Evolutionary conservation across 805 yeast species (phyloP).

Genomic region (Clavispora asparagi): DNA sequence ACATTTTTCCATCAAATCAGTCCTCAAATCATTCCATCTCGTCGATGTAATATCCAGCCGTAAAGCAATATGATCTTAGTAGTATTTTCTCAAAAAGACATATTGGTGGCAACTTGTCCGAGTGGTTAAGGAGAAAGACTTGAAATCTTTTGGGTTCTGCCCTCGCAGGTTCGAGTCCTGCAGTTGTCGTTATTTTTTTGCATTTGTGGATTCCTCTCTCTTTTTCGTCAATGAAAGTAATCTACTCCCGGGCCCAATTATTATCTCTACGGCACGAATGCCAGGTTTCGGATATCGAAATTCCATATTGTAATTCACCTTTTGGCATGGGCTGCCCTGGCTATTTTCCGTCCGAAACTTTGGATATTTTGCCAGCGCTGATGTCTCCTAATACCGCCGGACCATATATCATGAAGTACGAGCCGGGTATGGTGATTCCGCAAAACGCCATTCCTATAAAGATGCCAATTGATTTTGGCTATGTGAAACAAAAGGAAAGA

Average conservation of each 20-base stretch:
- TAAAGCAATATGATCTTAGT: background rate
- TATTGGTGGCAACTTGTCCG: conserved; percentile 16
- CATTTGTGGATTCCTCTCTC: conserved; percentile 8
- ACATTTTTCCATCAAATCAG: no score
- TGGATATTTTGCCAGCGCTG: background rate
- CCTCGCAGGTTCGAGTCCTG: conserved; percentile 17
- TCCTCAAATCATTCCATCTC: no score
- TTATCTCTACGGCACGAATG: conserved; percentile 12
- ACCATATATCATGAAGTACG: background rate
- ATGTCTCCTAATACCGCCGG: background rate
- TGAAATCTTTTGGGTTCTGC: conserved; percentile 18
- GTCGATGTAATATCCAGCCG: no score
- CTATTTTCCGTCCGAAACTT: background rate
- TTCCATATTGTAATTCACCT: background rate
- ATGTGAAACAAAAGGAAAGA: background rate
- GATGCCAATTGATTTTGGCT: background rate
- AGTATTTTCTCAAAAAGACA: background rate
- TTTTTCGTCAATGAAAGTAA: conserved; percentile 6
- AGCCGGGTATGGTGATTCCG: conserved; percentile 11
- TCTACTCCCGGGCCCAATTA: conserved; percentile 6
- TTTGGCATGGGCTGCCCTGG: background rate
- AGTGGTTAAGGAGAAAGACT: conserved; percentile 19
- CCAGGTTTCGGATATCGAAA: background rate
- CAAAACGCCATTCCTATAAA: conserved; percentile 20
- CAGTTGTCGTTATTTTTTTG: conserved; percentile 12